These are phyloP conservation scores for Hypoxylon sp. DNA, from an alignment of 2,329 filamentous ascomycete genomes.

Conservation along the genomic window DNA sequence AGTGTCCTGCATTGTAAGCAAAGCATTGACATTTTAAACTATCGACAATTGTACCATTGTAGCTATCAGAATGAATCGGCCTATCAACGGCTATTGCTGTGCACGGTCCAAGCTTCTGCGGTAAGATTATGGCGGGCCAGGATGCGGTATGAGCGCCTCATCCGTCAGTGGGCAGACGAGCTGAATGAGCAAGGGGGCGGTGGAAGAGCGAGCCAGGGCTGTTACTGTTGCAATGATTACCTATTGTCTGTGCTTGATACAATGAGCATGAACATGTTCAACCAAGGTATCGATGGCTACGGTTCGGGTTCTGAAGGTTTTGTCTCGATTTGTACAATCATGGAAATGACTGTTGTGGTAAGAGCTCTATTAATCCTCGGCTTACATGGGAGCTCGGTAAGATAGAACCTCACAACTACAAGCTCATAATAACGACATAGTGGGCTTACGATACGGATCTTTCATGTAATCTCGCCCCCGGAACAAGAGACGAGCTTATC, in stretches of 20 bases:
- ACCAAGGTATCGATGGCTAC: constrained; percentile 30
- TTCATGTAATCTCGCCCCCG: not conserved
- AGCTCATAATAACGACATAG: constrained; percentile 2
- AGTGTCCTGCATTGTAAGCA: not conserved
- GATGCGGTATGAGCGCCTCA: constrained; percentile 27
- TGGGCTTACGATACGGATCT: not conserved
- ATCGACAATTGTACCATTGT: constrained; percentile 16
- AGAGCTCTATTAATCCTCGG: constrained; percentile 32
- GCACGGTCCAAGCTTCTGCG: constrained; percentile 29
- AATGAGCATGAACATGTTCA: constrained; percentile 42
- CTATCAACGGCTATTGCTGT: constrained; percentile 7
- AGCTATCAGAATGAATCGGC: constrained; percentile 3
- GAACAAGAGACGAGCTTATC: not conserved
- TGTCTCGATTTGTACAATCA: constrained; percentile 20
- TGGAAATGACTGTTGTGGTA: constrained; percentile 20
- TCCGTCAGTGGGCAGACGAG: constrained; percentile 33
- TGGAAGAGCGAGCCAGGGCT: constrained; percentile 11
- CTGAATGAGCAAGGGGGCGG: constrained; percentile 18
- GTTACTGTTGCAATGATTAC: constrained; percentile 10
- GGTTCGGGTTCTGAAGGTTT: constrained; percentile 30
- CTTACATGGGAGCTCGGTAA: constrained; percentile 36
- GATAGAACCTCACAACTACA: constrained; percentile 23
- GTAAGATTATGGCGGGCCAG: constrained; percentile 31
- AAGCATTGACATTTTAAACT: constrained; percentile 2
- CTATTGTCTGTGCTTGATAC: constrained; percentile 30